These are phyloP conservation scores for Ceratobasidium sp. DNA, from an alignment of 1,284 basidiomycete genomes.

Conservation along the genomic window DNA sequence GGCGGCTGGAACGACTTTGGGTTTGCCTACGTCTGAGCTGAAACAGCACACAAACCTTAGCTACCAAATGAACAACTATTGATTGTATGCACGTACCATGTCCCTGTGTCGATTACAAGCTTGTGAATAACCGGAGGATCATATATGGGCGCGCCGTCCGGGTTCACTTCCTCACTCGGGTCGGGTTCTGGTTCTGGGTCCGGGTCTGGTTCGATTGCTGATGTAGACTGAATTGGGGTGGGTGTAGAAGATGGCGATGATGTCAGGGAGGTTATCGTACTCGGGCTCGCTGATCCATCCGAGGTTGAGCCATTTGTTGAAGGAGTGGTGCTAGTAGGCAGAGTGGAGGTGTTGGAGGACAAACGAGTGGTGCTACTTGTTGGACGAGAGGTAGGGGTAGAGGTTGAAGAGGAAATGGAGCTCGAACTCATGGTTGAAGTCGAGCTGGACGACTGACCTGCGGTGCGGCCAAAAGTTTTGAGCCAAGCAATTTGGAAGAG, in stretches of 20 bases:
- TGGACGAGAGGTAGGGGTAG: not conserved
- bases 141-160: not conserved
- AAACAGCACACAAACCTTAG: not conserved
- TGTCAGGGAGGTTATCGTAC: not conserved
- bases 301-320: not conserved
- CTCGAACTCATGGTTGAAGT: conserved; percentile 12
- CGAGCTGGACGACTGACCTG: not conserved
- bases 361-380: not conserved
- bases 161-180: not conserved
- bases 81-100: conserved; percentile 1
- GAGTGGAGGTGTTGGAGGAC: not conserved
- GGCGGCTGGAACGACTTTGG: not conserved
- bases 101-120: conserved; percentile 10
- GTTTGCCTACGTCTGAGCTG: conserved; percentile 1
- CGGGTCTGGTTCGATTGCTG: not conserved
- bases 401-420: not conserved
- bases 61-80: not conserved
- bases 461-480: not conserved
- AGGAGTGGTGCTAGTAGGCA: not conserved
- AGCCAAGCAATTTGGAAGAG: not conserved
- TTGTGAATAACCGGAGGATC: not conserved
- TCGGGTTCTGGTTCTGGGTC: too few relatives aligned
- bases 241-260: not conserved
- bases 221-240: conserved; percentile 8
- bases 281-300: not conserved